Percentiles rank a stretch among this genome's conserved stretches.
phyloP scores from a whole-genome alignment of 129 eudicot genomes.

The Chrysanthemum seticuspe region DNA sequence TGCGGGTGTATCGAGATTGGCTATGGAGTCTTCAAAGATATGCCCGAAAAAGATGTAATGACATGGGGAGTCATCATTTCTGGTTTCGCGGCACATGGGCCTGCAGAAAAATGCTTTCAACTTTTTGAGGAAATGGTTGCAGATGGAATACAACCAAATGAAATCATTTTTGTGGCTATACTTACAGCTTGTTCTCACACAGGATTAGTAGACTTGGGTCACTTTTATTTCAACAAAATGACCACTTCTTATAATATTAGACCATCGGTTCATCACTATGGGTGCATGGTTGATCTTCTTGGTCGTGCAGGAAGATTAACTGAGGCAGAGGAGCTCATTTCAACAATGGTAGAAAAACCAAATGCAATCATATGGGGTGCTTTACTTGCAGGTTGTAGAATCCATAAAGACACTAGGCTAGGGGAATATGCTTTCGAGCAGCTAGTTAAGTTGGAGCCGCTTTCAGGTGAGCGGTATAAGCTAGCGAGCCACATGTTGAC shows the following conservation, averaged over 20 bases:
- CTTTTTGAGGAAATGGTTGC: slow-evolving; percentile 46
- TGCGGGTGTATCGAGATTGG: slow-evolving; percentile 46
- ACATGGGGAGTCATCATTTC: slow-evolving; percentile 52
- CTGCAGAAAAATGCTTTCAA: slow-evolving; percentile 37
- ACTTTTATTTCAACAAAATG: slow-evolving; percentile 41
- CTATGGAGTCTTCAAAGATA: slow-evolving; percentile 36
- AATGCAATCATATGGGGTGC: slow-evolving; percentile 50
- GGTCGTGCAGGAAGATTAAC: slow-evolving; percentile 44
- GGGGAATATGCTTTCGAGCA: slow-evolving; percentile 37
- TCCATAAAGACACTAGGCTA: slow-evolving; percentile 28
- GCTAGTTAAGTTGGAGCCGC: slow-evolving; percentile 38
- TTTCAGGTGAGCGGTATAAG: slow-evolving; percentile 36
- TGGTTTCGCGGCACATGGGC: slow-evolving; percentile 43
- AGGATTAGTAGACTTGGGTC: slow-evolving; percentile 43
- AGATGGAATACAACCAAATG: slow-evolving; percentile 36
- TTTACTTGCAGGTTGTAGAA: slow-evolving; percentile 43
- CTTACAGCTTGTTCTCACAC: slow-evolving; percentile 51
- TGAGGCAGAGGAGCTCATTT: slow-evolving; percentile 43
- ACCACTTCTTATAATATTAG: slow-evolving; percentile 26
- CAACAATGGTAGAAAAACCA: slow-evolving; percentile 37
- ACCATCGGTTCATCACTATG: slow-evolving; percentile 51
- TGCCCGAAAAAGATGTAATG: slow-evolving; percentile 43
- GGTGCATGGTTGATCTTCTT: slow-evolving; percentile 60
- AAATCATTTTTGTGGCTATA: slow-evolving; percentile 45
- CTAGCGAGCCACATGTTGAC: slow-evolving; percentile 27